Percentiles rank a stretch among this genome's conserved stretches.
Evolutionary conservation across 2,329 filamentous ascomycete genomes (phyloP).

Genomic region (Sporothrix mexicana): DNA sequence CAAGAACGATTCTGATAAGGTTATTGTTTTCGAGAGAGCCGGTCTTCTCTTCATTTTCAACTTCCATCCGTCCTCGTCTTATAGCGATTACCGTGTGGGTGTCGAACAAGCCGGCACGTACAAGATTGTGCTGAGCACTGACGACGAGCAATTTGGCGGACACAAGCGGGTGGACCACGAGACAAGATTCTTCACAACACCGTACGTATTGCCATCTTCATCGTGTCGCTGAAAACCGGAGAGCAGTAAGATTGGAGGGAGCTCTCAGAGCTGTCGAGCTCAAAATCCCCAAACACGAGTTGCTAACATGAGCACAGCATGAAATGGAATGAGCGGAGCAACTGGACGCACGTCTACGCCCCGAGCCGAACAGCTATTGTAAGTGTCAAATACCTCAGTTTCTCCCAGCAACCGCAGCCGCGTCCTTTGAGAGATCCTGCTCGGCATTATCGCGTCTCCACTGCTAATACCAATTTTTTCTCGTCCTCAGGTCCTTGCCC

Average conservation of each 20-base stretch:
- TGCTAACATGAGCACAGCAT: conserved; percentile 50
- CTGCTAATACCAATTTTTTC: conserved; percentile 19
- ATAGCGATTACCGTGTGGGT: conserved; percentile 89
- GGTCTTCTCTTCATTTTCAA: conserved; percentile 95
- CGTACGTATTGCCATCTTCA: conserved; percentile 44
- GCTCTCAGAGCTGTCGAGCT: background rate
- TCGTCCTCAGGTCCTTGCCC: conserved; percentile 40
- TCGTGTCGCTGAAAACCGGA: no score
- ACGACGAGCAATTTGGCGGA: conserved; percentile 78
- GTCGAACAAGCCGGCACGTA: conserved; percentile 87
- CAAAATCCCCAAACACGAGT: background rate
- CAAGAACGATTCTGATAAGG: conserved; percentile 93
- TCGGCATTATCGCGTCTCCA: conserved; percentile 19
- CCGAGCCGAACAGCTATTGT: conserved; percentile 84
- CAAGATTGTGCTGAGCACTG: conserved; percentile 81
- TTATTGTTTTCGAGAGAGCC: conserved; percentile 92
- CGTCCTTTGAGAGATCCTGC: background rate
- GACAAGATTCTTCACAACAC: conserved; percentile 91
- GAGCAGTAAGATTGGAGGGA: background rate
- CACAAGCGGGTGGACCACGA: conserved; percentile 75
- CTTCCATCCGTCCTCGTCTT: conserved; percentile 85
- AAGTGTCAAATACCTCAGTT: conserved; percentile 45
- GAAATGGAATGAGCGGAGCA: conserved; percentile 86
- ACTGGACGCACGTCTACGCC: conserved; percentile 92
- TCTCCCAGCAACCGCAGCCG: background rate